Base-by-base conservation (phyloP, 2,329 filamentous ascomycete genomes). In the Ophiobolus disseminans region DNA sequence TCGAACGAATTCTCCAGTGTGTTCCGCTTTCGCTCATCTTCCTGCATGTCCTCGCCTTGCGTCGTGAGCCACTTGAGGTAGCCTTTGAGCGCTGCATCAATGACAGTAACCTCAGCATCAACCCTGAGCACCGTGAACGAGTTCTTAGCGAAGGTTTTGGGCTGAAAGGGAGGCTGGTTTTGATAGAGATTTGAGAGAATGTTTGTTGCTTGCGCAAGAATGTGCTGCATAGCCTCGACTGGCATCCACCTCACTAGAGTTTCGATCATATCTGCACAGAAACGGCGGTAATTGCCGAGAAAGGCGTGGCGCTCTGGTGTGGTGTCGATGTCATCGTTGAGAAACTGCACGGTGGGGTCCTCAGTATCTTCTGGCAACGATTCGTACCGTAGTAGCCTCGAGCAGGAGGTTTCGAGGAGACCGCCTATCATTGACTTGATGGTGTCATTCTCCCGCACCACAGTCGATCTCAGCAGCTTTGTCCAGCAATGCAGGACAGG, bases 261-360 rank as follows among this genome's bases (percentile, higher is more conserved):
- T 73, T 97, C 93, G 45, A 99, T 91, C 20, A 97, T 84, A 50
- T 90, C 87, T 3, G 87, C 86, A 70, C 91, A 94, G 66, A 96
- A 97, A 50, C 94, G 84, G 30, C 94, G 83, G 72, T 99, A 99
- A 67, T 99, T 97, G 3, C 93, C 91, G 9, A 97, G 81, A 70
- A 99, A 99, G 1, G 91, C 91, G 74, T 99, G 94, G 19, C 91
- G 84, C 70, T 99, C 94, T 0, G 94, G 94, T 16, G 93, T 80
- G 0, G 93, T 97, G 66, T 99, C 94, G 46, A 96, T 95, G 68
- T 99, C 94, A 66, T 97, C 92, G 63, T 91, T 81, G 1, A 99
- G 80, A 58, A 96, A 94, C 9, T 90, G 78, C 49, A 91, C 83
- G 0, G 89, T 92, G 2, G 89, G 82, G 61, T 97, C 87, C 37